Percentiles rank a stretch among this genome's conserved stretches.
Evolutionary conservation across 805 yeast genomes (phyloP).

Genomic region (Ogataea allantospora): DNA sequence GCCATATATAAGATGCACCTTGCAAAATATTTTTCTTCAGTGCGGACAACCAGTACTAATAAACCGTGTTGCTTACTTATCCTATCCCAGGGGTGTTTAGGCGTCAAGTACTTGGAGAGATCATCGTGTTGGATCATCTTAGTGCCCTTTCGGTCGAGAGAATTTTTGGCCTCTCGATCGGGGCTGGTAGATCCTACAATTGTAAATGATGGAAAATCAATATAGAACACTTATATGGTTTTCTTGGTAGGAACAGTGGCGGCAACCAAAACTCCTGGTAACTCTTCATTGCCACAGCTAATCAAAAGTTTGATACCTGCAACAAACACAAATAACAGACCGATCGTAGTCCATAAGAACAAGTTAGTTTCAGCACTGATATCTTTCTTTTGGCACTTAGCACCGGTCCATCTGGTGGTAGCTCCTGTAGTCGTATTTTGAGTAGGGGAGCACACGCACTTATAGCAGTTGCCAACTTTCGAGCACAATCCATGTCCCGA

Average conservation of each 20-base stretch:
- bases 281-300: slow-evolving; percentile 55
- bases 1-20: slow-evolving; percentile 8
- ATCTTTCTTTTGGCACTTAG: slow-evolving; percentile 65
- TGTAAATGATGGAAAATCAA: slow-evolving; percentile 3
- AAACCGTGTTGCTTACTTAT: slow-evolving; percentile 69
- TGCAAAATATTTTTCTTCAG: slow-evolving; percentile 36
- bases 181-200: slow-evolving; percentile 74
- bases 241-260: slow-evolving; percentile 48
- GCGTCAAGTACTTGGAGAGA: slow-evolving; percentile 79
- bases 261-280: slow-evolving; percentile 68
- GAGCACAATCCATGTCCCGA: slow-evolving; percentile 54
- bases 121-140: slow-evolving; percentile 54
- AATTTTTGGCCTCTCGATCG: slow-evolving; percentile 30
- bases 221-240: slow-evolving; percentile 19
- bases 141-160: slow-evolving; percentile 56
- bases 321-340: slow-evolving; percentile 43
- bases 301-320: slow-evolving; percentile 53
- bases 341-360: slow-evolving; percentile 63
- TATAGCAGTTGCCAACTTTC: slow-evolving; percentile 43
- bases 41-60: slow-evolving; percentile 73
- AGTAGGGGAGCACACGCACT: slow-evolving; percentile 49
- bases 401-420: slow-evolving; percentile 56
- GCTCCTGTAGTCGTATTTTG: slow-evolving; percentile 39
- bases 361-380: slow-evolving; percentile 64
- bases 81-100: slow-evolving; percentile 39